Percentiles rank a stretch among this genome's conserved stretches.
Evolutionary conservation across 177 flowering plant genomes (phyloP).

Genomic region (Vitis hybrid): DNA sequence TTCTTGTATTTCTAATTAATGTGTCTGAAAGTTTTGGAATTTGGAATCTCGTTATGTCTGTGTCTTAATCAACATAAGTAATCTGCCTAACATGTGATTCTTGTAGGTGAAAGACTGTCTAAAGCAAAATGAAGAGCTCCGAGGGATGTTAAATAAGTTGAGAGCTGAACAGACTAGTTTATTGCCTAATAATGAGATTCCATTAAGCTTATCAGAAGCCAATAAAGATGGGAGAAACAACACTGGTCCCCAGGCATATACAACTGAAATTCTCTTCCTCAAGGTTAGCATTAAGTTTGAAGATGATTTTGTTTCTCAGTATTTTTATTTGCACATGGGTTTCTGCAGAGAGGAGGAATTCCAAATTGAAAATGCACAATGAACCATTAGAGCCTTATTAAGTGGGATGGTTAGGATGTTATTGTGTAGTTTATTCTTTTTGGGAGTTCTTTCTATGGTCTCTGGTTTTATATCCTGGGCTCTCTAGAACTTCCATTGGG

Average conservation of each 20-base stretch:
- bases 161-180: conserved; percentile 63
- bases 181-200: conserved; percentile 18
- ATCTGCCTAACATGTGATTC: neutral
- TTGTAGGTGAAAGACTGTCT: conserved; percentile 84
- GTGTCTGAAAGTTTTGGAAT: neutral
- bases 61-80: neutral
- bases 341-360: too few species aligned
- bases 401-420: too few species aligned
- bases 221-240: conserved; percentile 14
- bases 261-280: conserved; percentile 53
- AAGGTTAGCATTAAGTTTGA: conserved; percentile 48
- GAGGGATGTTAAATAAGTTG: conserved; percentile 55
- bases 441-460: neutral
- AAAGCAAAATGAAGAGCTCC: conserved; percentile 86
- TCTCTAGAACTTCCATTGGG: neutral
- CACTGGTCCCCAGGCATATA: conserved; percentile 22
- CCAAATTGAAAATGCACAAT: too few species aligned
- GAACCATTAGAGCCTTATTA: too few species aligned
- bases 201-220: conserved; percentile 14
- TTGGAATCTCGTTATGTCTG: too few species aligned
- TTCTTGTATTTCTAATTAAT: neutral
- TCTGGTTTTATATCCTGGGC: neutral
- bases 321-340: too few species aligned
- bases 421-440: neutral
- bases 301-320: neutral